phyloP scores from a whole-genome alignment of 2,329 filamentous ascomycete genomes.

The Epichloe sp. region DNA sequence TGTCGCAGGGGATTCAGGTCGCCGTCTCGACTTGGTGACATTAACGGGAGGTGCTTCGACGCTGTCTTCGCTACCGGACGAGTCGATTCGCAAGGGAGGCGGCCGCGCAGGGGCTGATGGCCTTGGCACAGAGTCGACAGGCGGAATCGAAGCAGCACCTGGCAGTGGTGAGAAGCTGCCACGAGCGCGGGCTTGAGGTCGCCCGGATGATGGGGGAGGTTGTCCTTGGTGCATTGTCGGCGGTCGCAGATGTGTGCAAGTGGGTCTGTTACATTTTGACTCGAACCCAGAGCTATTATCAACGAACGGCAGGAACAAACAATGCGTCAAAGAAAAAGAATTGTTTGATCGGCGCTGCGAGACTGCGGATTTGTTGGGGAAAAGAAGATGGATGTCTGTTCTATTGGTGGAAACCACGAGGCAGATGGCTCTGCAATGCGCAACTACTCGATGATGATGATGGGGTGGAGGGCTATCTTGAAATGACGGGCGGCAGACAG shows the following conservation, averaged over 20 bases:
- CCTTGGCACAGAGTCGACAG: constrained; percentile 15
- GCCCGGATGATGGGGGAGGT: constrained; percentile 10
- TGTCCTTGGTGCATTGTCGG: constrained; percentile 33
- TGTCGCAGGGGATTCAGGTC: constrained; percentile 25
- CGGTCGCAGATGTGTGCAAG: constrained; percentile 11
- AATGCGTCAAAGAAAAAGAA: neutral
- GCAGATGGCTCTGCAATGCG: too few species aligned
- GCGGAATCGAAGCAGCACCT: constrained; percentile 16
- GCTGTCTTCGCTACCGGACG: constrained; percentile 17
- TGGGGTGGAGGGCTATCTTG: too few species aligned
- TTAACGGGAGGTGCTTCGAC: constrained; percentile 21
- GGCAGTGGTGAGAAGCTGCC: constrained; percentile 45
- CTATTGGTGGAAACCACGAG: neutral
- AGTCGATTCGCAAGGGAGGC: constrained; percentile 22
- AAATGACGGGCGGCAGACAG: too few species aligned
- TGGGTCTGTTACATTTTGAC: constrained; percentile 31
- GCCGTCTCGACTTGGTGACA: constrained; percentile 32
- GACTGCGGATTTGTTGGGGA: neutral
- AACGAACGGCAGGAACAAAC: constrained; percentile 1
- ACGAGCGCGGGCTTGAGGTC: constrained; percentile 33
- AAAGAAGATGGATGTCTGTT: neutral
- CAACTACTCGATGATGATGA: too few species aligned
- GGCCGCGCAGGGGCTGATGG: constrained; percentile 16
- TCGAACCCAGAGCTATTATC: neutral
- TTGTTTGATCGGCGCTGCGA: neutral